These are phyloP conservation scores for Mycena venus DNA, from an alignment of 768 basidiomycete species.

Conservation along the genomic window DNA sequence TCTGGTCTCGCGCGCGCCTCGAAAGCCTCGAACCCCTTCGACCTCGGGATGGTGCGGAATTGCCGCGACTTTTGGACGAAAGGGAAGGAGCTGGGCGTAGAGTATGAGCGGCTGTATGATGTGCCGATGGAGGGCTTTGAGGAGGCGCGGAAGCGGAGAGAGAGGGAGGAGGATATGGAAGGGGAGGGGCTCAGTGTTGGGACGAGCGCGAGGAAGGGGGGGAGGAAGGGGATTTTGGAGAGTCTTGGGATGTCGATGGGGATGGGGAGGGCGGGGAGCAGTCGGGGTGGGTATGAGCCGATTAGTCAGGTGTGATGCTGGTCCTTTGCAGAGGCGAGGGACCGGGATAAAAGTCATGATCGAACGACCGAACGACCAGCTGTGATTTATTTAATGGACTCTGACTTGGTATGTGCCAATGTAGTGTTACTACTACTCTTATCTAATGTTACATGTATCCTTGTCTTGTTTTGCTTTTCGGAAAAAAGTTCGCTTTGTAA, in stretches of 20 bases:
- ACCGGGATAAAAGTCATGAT: too few relatives aligned
- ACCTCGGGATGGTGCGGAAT: conserved; percentile 81
- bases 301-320: conserved; percentile 69
- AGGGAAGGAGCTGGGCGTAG: conserved; percentile 87
- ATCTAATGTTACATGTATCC: too few relatives aligned
- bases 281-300: conserved; percentile 74
- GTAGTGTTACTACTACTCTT: too few relatives aligned
- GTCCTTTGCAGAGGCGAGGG: too few relatives aligned
- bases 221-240: conserved; percentile 61
- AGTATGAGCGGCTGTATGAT: conserved; percentile 92
- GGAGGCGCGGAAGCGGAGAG: conserved; percentile 75
- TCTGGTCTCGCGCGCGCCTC: conserved; percentile 86
- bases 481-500: too few relatives aligned
- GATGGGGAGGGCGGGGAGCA: conserved; percentile 63
- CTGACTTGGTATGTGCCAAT: too few relatives aligned
- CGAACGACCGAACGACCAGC: not conserved
- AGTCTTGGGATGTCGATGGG: conserved; percentile 63
- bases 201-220: conserved; percentile 46
- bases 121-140: conserved; percentile 88
- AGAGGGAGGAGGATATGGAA: conserved; percentile 65
- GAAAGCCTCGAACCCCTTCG: conserved; percentile 91
- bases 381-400: not conserved
- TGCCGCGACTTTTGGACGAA: conserved; percentile 96
- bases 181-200: conserved; percentile 51
- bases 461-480: too few relatives aligned